Conservation (phyloP, 106 monocot genomes). For the Dendrobium catenatum region DNA sequence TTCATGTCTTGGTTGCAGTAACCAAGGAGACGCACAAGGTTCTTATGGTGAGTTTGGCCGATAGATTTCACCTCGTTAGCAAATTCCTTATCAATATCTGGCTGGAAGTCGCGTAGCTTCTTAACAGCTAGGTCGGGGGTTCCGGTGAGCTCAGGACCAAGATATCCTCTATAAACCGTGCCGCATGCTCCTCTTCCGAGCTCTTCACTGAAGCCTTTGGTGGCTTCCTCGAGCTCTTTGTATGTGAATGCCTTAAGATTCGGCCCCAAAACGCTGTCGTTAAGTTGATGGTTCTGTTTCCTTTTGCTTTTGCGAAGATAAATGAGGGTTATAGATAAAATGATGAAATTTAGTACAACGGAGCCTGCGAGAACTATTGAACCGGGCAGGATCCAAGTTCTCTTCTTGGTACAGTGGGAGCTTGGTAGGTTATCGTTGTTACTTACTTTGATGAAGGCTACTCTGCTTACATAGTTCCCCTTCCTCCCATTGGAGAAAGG, state of each 20-base stretch:
- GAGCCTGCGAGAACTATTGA: background rate
- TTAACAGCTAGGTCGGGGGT: slow-evolving; percentile 59
- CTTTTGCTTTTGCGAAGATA: background rate
- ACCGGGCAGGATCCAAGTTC: too few relatives aligned
- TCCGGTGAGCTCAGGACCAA: slow-evolving; percentile 23
- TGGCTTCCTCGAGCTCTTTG: too few relatives aligned
- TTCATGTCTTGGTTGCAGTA: too few relatives aligned
- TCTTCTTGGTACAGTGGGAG: background rate
- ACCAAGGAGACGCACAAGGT: slow-evolving; percentile 30
- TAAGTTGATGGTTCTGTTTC: background rate
- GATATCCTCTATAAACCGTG: slow-evolving; percentile 48
- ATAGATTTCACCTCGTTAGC: slow-evolving; percentile 38
- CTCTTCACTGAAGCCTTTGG: too few relatives aligned
- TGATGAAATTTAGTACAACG: background rate
- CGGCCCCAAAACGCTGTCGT: too few relatives aligned
- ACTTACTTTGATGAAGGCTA: background rate
- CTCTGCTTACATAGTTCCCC: background rate
- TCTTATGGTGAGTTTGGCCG: slow-evolving; percentile 41
- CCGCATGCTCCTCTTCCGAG: slow-evolving; percentile 24
- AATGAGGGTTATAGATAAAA: background rate
- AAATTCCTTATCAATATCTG: slow-evolving; percentile 45
- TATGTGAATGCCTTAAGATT: too few relatives aligned
- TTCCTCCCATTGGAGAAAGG: too few relatives aligned
- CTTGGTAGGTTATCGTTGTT: background rate
- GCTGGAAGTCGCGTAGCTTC: slow-evolving; percentile 20